A percentile compares a stretch with the other conserved stretches of the same genome.
phyloP scores from a whole-genome alignment of 257 asterid genomes.

The Galeopsis tetrahit region DNA sequence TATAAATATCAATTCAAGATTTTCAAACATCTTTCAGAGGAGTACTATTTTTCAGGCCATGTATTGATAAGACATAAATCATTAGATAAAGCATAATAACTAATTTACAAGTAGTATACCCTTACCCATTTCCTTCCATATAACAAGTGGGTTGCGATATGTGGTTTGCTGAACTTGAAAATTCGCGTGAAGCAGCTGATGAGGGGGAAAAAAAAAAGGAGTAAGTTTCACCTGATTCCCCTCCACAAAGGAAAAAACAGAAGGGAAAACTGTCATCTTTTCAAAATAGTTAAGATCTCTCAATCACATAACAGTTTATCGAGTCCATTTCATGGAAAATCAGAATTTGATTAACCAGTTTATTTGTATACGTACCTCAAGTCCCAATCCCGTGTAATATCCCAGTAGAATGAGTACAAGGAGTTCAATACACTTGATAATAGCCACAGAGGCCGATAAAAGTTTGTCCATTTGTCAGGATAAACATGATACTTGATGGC shows the following conservation, averaged over 20 bases:
- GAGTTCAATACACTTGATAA: constrained; percentile 84
- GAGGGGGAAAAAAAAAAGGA: constrained; percentile 10
- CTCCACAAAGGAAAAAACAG: background rate
- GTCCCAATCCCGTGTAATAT: constrained; percentile 94
- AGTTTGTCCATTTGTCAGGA: constrained; percentile 73
- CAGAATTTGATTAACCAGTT: background rate
- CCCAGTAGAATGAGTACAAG: constrained; percentile 96
- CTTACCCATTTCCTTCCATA: constrained; percentile 94
- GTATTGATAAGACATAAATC: too few relatives aligned
- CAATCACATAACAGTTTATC: constrained; percentile 11
- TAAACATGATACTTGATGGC: constrained; percentile 94
- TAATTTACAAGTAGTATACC: constrained; percentile 18
- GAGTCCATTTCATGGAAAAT: constrained; percentile 8
- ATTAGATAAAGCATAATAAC: background rate
- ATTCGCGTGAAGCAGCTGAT: constrained; percentile 91
- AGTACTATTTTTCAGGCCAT: too few relatives aligned
- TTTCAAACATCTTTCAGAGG: too few relatives aligned
- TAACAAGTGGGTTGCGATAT: constrained; percentile 58
- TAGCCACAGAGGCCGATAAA: constrained; percentile 94
- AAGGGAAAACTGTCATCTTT: background rate
- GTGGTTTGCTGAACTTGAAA: constrained; percentile 90
- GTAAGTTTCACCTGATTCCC: constrained; percentile 14
- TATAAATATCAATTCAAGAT: too few relatives aligned
- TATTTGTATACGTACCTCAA: constrained; percentile 58
- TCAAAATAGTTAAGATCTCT: background rate